Evolutionary conservation across 2,329 filamentous ascomycete species (phyloP).

Genomic region (Alternaria sp.): DNA sequence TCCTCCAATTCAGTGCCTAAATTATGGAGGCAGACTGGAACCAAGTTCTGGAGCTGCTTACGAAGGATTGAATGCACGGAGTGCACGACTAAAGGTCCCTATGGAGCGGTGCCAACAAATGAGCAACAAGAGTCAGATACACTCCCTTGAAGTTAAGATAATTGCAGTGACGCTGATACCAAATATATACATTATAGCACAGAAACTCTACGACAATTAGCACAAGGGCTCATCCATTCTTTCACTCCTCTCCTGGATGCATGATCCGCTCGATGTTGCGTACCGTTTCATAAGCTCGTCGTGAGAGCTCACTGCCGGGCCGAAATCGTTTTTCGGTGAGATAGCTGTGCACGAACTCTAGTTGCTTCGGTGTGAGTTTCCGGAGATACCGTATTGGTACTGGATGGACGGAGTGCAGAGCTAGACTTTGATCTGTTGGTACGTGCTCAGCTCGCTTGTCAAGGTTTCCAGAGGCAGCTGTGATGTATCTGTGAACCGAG

Average conservation of each 20-base stretch:
- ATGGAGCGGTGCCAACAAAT: neutral
- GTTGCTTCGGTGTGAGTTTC: neutral
- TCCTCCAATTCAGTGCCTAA: neutral
- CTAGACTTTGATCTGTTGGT: neutral
- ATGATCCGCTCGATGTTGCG: neutral
- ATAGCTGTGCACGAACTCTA: neutral
- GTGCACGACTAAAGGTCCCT: neutral
- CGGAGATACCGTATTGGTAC: neutral
- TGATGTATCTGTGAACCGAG: no score
- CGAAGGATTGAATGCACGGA: neutral
- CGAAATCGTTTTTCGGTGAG: neutral
- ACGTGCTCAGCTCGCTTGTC: neutral
- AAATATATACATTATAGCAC: neutral
- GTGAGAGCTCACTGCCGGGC: neutral
- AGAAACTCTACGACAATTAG: neutral
- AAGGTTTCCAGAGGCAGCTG: no score
- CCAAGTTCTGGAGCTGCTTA: neutral
- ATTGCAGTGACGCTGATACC: no score
- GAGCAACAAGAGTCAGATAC: rapidly evolving
- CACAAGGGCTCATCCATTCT: neutral
- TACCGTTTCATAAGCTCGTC: neutral
- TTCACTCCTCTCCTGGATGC: neutral
- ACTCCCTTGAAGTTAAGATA: neutral
- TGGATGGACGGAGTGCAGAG: neutral
- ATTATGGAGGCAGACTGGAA: neutral